A percentile compares a stretch with the other conserved stretches of the same genome.
These are phyloP conservation scores for Aspergillus sp. DNA, from an alignment of 2,329 filamentous ascomycete genomes.

Conservation along the genomic window DNA sequence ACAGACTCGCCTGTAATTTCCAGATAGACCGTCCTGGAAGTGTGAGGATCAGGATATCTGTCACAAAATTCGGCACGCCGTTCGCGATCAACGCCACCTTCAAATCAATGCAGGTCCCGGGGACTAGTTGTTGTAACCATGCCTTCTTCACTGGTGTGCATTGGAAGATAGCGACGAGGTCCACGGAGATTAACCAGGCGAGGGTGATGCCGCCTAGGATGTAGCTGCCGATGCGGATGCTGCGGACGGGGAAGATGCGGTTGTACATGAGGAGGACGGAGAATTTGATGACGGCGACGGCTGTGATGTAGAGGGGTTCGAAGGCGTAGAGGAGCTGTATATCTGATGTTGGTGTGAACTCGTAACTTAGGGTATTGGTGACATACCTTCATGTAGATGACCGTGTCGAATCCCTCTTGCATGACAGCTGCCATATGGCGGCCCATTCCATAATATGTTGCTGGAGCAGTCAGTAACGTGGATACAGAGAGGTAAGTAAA, in stretches of 20 bases:
- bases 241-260: conserved; percentile 5
- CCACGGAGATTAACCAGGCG: conserved; percentile 6
- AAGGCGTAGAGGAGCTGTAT: conserved; percentile 1
- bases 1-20: background rate
- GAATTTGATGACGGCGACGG: conserved; percentile 2
- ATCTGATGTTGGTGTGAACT: no score
- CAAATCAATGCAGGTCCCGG: background rate
- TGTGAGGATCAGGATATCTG: background rate
- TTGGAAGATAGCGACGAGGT: conserved; percentile 7
- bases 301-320: conserved; percentile 3
- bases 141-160: background rate
- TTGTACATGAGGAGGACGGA: conserved; percentile 9
- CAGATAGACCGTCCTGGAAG: background rate
- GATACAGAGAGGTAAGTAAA: no score
- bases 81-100: background rate
- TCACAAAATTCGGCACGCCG: background rate
- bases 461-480: background rate
- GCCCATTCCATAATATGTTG: background rate
- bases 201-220: background rate
- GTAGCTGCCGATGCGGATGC: background rate
- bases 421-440: background rate
- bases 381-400: background rate
- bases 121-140: background rate
- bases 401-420: background rate
- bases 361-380: no score